Evolutionary conservation across 805 yeast species (phyloP).

Genomic region (Ogataea paradorogensis): DNA sequence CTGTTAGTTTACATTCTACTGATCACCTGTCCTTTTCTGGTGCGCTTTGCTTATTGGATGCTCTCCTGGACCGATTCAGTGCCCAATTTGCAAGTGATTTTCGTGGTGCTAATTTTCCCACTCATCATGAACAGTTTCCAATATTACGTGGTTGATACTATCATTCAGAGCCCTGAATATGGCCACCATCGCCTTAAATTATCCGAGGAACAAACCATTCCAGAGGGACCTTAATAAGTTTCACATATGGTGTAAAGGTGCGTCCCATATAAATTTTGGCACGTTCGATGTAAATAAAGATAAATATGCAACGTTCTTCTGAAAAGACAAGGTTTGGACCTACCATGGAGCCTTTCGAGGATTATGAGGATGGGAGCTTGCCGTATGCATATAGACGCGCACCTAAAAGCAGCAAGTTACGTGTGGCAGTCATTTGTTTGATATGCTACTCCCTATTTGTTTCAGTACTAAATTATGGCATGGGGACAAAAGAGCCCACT

Average conservation of each 20-base stretch:
- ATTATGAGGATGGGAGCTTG: neutral
- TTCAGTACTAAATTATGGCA: conserved; percentile 1
- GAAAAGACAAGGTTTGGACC: neutral
- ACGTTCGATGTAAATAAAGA: conserved; percentile 1
- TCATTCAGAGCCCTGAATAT: conserved; percentile 57
- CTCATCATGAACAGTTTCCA: conserved; percentile 72
- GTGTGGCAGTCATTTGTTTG: conserved; percentile 3
- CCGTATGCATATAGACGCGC: neutral
- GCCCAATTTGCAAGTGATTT: conserved; percentile 79
- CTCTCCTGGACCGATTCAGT: conserved; percentile 80
- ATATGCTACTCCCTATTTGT: conserved; percentile 6
- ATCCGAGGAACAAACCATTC: conserved; percentile 4
- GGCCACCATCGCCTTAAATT: conserved; percentile 15
- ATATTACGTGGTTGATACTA: conserved; percentile 67
- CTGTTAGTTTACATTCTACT: conserved; percentile 53
- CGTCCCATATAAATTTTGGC: conserved; percentile 1
- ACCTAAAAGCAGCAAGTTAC: conserved; percentile 7
- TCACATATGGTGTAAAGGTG: conserved; percentile 3
- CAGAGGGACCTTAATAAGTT: neutral
- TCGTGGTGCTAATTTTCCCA: conserved; percentile 84
- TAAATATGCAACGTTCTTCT: conserved; percentile 1
- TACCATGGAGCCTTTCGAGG: neutral
- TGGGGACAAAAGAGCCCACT: neutral
- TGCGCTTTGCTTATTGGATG: conserved; percentile 66
- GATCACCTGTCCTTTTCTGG: conserved; percentile 62